Base-by-base conservation (phyloP, 331 rosid genomes). In the Rhamnella rubrinervis region DNA sequence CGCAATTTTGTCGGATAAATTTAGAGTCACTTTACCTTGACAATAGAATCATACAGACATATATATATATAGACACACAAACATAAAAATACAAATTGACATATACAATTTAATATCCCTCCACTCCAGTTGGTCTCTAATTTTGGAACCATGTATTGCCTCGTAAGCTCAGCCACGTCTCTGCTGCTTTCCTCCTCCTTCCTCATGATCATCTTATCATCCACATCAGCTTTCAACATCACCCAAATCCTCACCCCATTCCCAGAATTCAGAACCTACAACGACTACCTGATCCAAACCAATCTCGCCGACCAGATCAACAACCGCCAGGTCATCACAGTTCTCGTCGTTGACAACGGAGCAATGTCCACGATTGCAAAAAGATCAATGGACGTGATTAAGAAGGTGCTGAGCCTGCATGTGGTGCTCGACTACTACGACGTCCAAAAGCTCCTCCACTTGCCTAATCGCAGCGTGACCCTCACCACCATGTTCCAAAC, bases 251-350 rank as follows among this genome's bases (percentile, higher is more conserved):
- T 87, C 16, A 55, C 76, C 0, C 65, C 67, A 4, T 58, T 70
- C 71, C 78, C 87, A 21, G 38, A 67, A 4, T 82, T 65, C 66
- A 39, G 31, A 66, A 57, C 56, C 17, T 80, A 75, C 77, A 77
- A 80, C 71, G 65, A 75, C 65, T 87, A 79, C 80, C 69, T 86
- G 8, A 38, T 72, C 4, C 83, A 79, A 25, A 79, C 86, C 50
- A 51, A 79, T 1, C 50, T 83, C 2, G 77, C 78, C 3, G 14
- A 6, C 2, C 63, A 80, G 38, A 68, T 86, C 2, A 79, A 81
- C 49, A 19, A 0, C n/a, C 84, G 59, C 6, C 26, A 46, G 4
- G 40, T 38, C 12, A 7, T 74, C 25, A 86, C 86, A 0, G 59
- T 86, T 9, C 70, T 86, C 6, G 85, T 47, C 0, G 85, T 86